Base-by-base conservation (phyloP, 2,329 filamentous ascomycete species). In the Colletotrichum trifolii region DNA sequence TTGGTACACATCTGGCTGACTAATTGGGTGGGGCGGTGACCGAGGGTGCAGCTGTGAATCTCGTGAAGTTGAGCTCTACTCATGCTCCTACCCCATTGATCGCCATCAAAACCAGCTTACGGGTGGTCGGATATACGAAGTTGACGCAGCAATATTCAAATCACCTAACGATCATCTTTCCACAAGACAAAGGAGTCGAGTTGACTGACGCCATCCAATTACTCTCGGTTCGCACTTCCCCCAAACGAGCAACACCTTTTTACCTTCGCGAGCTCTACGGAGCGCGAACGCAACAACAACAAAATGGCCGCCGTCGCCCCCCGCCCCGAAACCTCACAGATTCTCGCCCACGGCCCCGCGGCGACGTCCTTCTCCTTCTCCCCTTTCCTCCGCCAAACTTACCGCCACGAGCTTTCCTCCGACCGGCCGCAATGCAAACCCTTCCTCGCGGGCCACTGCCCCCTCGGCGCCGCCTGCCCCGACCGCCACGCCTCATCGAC, bases 371-470 rank as follows among this genome's bases (percentile, higher is more conserved):
- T 97, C 83, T 87, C 87, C 77, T 97, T 97, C 84, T 90, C 88
- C 38, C 91, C 93, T 50, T 97, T 97, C 81, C 88, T 97, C 42
- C 90, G 90, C 69, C 83, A 89, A 67, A 94, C 91, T 70, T 94
- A 96, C 78, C 89, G 93, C 68, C 94, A 96, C 79, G 91, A 92
- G 69, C 89, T 97, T 55, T 88, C 92, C 25, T 87, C 91, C 42
- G 89, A 92, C 76, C 87, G 91, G 0, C 93, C 94, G 47, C 83
- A 92, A 74, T 98, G 96, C 83, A 93, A 92, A 75, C 90, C 94
- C 66, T 97, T 93, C 81, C 85, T 91, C 66, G 87, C 93, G 67
- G 94, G 93, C 46, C 91, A 94, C 79, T 98, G 96, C 75, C 93
- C 94, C 1, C 86, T 94, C 68, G 95, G 94, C 43, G 89, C 91